Base-by-base conservation (phyloP, 2,329 filamentous ascomycete genomes). In the Talaromyces sp. region DNA sequence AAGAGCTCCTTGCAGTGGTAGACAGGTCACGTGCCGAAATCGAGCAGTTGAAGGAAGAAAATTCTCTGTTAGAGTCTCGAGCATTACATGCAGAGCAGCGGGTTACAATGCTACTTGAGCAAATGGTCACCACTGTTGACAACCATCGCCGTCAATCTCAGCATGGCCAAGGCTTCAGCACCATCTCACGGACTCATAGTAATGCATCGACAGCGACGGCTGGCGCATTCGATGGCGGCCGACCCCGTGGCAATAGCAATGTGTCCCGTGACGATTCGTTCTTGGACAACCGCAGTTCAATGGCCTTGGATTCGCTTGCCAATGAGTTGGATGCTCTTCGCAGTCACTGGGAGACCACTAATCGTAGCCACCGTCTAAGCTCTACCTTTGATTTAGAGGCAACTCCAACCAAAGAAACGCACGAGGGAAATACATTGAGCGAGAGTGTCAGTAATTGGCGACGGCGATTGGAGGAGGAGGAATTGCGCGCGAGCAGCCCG, bases 341-440 rank as follows among this genome's bases (percentile, higher is more conserved):
- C 61, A 91, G 84, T 61, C 93, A 97, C 72, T 99, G 95, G 95
- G 93, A 98, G 80, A 92, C 90, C 45, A 97, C 93, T 13, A 97
- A 94, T 80, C 95, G 96, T 78, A 96, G 92, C 73, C 97, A 98
- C 77, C 90, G 95, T 27, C 82, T 97, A 52, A 96, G 92, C 78
- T 93, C 90, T 73, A 88, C 90, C 60, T 96, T 96, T 72, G 93
- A 97, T 74, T 93, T 96, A 71, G 93, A 97, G 64, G 81, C 79
- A 57, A 82, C 81, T 1, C 81, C 81, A 16, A 81, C 80, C 14
- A 81, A 79, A 70, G 80, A 82, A 43, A 76, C 72, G 24, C 73
- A 74, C 33, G 76, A 78, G 6, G 73, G 75, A 39, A 71, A 67
- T 14, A 73, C 76, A 27, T 80, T 92, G 70, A 92, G 86, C 72